phyloP scores from a whole-genome alignment of 345 rosid genomes.

The Acer yangbiense region DNA sequence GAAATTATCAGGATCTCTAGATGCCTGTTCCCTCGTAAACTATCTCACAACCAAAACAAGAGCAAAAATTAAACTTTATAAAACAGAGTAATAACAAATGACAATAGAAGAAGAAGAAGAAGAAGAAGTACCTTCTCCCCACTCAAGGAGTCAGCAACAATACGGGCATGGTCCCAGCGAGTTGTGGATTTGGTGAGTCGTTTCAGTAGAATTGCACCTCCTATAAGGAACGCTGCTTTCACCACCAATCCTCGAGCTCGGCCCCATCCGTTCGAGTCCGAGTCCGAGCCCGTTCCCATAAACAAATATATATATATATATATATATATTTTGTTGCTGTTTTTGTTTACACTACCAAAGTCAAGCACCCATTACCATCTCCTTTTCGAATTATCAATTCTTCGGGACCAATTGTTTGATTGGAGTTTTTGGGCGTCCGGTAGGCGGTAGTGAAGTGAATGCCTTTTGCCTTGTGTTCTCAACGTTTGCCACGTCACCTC shows the following conservation, averaged over 20 bases:
- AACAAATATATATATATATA: too few relatives aligned
- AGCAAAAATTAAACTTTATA: neutral
- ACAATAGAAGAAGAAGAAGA: neutral
- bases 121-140: conserved; percentile 68
- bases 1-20: conserved; percentile 85
- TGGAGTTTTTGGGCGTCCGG: neutral
- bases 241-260: conserved; percentile 64
- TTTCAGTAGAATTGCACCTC: conserved; percentile 77
- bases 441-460: neutral
- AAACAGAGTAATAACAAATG: neutral
- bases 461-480: neutral
- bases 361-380: neutral
- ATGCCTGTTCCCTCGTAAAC: conserved; percentile 88
- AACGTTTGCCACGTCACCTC: conserved; percentile 5
- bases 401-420: neutral
- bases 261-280: conserved; percentile 73
- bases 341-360: neutral
- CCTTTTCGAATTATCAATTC: neutral
- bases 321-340: too few relatives aligned
- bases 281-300: conserved; percentile 45
- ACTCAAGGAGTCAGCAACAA: conserved; percentile 74
- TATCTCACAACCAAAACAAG: conserved; percentile 23
- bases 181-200: conserved; percentile 92
- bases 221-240: conserved; percentile 73
- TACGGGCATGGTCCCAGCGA: conserved; percentile 84